Evolutionary conservation across 208 protist genomes (phyloP).

Genomic region (Leishmania turanica): DNA sequence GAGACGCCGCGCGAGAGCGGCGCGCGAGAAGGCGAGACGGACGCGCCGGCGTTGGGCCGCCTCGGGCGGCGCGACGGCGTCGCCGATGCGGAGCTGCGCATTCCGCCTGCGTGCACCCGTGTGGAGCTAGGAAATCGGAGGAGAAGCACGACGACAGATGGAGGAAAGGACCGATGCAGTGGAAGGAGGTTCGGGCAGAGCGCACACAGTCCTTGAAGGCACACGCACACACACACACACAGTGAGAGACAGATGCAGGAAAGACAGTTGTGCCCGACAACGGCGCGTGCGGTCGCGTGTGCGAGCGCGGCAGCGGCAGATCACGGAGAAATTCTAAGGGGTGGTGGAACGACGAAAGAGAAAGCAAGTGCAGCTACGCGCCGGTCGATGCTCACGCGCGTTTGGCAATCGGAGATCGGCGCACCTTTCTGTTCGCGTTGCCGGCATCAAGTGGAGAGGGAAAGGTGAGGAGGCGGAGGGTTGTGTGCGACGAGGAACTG

Average conservation of each 20-base stretch:
- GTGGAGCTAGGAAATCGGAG: neutral
- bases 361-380: neutral
- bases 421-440: no score
- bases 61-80: neutral
- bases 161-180: neutral
- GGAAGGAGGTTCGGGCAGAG: neutral
- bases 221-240: neutral
- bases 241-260: neutral
- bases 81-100: slow-evolving; percentile 1
- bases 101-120: neutral
- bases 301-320: neutral
- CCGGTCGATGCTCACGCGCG: neutral
- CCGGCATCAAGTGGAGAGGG: neutral
- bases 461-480: no score
- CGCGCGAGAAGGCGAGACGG: slow-evolving; percentile 8
- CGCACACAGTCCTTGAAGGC: neutral
- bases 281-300: no score
- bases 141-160: neutral
- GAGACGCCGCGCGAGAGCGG: slow-evolving; percentile 4
- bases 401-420: neutral
- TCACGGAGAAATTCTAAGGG: neutral
- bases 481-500: neutral
- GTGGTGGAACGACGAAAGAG: no score
- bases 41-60: neutral
- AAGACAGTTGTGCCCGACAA: neutral